phyloP scores from a whole-genome alignment of 1,284 basidiomycete genomes.

The Boletus smithii region DNA sequence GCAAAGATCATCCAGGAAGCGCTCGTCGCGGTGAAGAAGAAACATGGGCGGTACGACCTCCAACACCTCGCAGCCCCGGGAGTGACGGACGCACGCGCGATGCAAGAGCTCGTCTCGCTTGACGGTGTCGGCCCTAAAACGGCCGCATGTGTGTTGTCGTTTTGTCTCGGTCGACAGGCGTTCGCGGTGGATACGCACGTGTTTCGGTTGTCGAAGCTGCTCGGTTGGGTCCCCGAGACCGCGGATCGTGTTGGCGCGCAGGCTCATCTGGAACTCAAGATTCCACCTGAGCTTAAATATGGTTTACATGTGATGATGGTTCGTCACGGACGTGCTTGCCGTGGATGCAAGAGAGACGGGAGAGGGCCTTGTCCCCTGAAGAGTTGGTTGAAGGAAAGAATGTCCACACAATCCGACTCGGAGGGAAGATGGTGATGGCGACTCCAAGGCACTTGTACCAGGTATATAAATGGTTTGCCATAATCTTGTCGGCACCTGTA shows the following conservation, averaged over 20 bases:
- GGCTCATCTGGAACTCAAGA: constrained; percentile 62
- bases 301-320: constrained; percentile 72
- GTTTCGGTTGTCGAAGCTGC: constrained; percentile 58
- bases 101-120: constrained; percentile 66
- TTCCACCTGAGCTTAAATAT: constrained; percentile 67
- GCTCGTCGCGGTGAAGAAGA: constrained; percentile 47
- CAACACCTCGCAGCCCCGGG: constrained; percentile 47
- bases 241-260: constrained; percentile 66
- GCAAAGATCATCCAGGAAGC: constrained; percentile 63
- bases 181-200: constrained; percentile 82
- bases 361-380: constrained; percentile 28
- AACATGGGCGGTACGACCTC: constrained; percentile 54
- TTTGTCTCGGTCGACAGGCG: constrained; percentile 67
- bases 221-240: constrained; percentile 67
- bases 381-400: constrained; percentile 23
- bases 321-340: constrained; percentile 56
- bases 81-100: constrained; percentile 55
- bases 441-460: not conserved
- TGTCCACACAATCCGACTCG: not conserved
- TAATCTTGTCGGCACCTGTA: not conserved
- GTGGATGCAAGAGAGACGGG: constrained; percentile 46
- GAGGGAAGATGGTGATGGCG: not conserved
- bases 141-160: constrained; percentile 74
- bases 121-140: constrained; percentile 78
- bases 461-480: not conserved